Conservation (phyloP, 2,329 filamentous ascomycete genomes). For the Ceratocystis cubensis region DNA sequence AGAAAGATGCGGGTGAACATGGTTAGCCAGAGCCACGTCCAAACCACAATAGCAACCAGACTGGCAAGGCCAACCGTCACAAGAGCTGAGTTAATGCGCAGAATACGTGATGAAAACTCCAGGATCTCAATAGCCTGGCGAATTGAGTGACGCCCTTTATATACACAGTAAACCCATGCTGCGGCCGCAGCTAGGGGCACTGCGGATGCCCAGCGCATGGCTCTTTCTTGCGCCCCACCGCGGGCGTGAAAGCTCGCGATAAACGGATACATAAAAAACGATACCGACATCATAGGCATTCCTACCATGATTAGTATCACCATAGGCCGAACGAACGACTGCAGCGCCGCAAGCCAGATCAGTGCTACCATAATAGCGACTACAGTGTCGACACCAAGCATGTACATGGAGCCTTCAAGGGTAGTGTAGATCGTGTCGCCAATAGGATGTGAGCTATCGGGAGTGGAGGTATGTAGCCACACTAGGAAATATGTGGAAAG, state of each 20-base stretch:
- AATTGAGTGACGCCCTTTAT: slow-evolving; percentile 67
- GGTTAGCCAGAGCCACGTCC: slow-evolving; percentile 91
- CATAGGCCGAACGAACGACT: slow-evolving; percentile 76
- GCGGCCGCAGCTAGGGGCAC: slow-evolving; percentile 61
- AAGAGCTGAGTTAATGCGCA: slow-evolving; percentile 72
- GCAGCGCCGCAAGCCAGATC: slow-evolving; percentile 76
- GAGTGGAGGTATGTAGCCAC: slow-evolving; percentile 72
- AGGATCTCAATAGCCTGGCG: slow-evolving; percentile 76
- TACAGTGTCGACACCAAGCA: slow-evolving; percentile 81
- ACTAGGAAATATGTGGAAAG: slow-evolving; percentile 82
- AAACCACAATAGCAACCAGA: slow-evolving; percentile 62
- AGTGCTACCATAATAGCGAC: slow-evolving; percentile 81
- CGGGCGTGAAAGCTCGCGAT: slow-evolving; percentile 78
- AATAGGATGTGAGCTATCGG: slow-evolving; percentile 52
- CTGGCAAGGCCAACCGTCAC: slow-evolving; percentile 71
- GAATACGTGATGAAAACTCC: slow-evolving; percentile 80
- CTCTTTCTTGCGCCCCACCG: slow-evolving; percentile 73
- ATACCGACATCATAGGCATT: slow-evolving; percentile 74
- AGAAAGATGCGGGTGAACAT: slow-evolving; percentile 97
- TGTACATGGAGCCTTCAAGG: slow-evolving; percentile 71
- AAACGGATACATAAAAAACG: slow-evolving; percentile 84
- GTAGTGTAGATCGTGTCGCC: slow-evolving; percentile 93
- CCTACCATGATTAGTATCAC: slow-evolving; percentile 70
- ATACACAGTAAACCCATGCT: slow-evolving; percentile 73
- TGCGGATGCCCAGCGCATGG: slow-evolving; percentile 78